Evolutionary conservation across 179 eudicot genomes (phyloP).

Genomic region (Corrigiola litoralis): DNA sequence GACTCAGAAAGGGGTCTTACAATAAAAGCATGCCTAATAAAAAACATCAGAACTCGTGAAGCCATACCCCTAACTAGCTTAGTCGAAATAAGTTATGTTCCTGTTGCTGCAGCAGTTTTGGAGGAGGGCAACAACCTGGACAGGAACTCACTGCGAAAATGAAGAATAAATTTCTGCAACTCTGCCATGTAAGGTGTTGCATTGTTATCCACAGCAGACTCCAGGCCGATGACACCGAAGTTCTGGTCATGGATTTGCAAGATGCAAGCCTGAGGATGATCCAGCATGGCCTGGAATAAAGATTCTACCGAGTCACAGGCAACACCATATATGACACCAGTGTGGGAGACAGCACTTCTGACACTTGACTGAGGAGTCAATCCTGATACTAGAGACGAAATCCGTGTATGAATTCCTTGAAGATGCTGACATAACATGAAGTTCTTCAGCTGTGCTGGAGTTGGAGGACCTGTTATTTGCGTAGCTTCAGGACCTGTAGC

Average conservation of each 20-base stretch:
- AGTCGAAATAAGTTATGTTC: constrained; percentile 65
- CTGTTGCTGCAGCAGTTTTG: constrained; percentile 35
- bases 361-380: constrained; percentile 58
- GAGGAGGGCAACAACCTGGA: constrained; percentile 74
- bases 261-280: constrained; percentile 83
- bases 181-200: constrained; percentile 93
- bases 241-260: constrained; percentile 81
- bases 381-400: constrained; percentile 45
- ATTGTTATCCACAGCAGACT: constrained; percentile 71
- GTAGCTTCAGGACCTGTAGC: constrained; percentile 94
- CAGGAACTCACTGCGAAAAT: constrained; percentile 71
- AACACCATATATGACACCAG: constrained; percentile 75
- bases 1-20: constrained; percentile 90
- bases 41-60: constrained; percentile 72
- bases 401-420: constrained; percentile 73
- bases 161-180: constrained; percentile 68
- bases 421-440: constrained; percentile 79
- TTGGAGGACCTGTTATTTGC: constrained; percentile 78
- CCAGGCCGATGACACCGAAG: constrained; percentile 59
- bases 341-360: constrained; percentile 66
- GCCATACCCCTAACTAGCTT: constrained; percentile 85
- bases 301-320: constrained; percentile 84
- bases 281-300: constrained; percentile 81
- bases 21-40: constrained; percentile 78
- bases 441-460: constrained; percentile 79